Evolutionary conservation across 768 basidiomycete species (phyloP), one percentile per base, ranked within the genome.

Genomic region (Hortiboletus flavorubellus): DNA sequence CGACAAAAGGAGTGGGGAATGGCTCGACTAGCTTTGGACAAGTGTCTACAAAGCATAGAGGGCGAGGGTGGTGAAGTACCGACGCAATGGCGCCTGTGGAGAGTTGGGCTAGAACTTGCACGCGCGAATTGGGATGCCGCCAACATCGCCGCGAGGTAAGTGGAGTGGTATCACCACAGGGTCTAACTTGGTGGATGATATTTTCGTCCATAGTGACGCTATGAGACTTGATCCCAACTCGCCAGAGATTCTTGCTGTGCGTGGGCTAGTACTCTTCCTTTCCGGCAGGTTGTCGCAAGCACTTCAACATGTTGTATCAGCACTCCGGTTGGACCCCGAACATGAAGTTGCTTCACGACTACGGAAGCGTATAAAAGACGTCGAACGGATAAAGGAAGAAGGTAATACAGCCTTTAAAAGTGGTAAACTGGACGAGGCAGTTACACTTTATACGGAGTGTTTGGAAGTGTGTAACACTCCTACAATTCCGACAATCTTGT

Each of bases 301-400:
- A 2, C 73, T 87, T 33, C 83, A 86, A 56, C 91, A 94, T 61
- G 78, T 78, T 35, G 76, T 79, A 50, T 83, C 81, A 11, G 90
- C 91, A 0, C 78, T 95, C 8, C 80, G 87, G 23, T 73, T 86
- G 33, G 93, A 94, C 67, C 93, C 92, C 0, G 87, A 86, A 14
- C 82, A 89, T 62, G 83, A 83, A 55, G 75, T 75, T 7, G 91
- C 91, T 0, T 81, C 84, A 56, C 80, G 79, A 42, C 72, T 93
- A 50, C 80, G 92, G 41, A 88, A 85, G 68, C 82, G 89, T 7
- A 79, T 91, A n/a, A 89, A 87, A 61, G 88, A 89, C 34, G 83
- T 95, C 16, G 92, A 95, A 57, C 76, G 83, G 54, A 67, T 88
- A 41, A 94, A 94, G 64, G 92, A 93, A 59, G 91, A 91, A 58